phyloP scores from a whole-genome alignment of 2,329 filamentous ascomycete genomes.

The Teratosphaeria gauchensis region DNA sequence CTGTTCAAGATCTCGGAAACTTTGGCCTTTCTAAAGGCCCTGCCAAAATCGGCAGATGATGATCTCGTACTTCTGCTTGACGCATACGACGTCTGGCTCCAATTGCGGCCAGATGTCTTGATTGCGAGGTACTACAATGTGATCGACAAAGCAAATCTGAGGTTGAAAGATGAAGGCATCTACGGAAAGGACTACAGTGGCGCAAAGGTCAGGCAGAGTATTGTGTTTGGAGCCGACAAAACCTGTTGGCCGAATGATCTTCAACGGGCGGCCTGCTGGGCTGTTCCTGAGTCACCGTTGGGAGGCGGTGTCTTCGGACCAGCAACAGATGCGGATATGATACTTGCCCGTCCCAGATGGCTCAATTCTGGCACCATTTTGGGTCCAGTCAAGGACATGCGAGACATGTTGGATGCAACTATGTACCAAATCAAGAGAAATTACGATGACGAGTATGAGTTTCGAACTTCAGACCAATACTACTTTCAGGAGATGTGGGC shows the following conservation, averaged over 20 bases:
- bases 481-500: conserved; percentile 45
- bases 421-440: conserved; percentile 28
- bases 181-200: conserved; percentile 23
- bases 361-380: conserved; percentile 40
- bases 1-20: conserved; percentile 18
- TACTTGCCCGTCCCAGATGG: conserved; percentile 38
- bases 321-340: conserved; percentile 28
- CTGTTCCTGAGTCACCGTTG: conserved; percentile 17
- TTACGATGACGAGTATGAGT: conserved; percentile 14
- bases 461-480: conserved; percentile 30
- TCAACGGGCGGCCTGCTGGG: conserved; percentile 23
- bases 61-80: conserved; percentile 58
- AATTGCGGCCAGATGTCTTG: conserved; percentile 54
- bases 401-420: conserved; percentile 34
- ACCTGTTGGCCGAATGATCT: conserved; percentile 24
- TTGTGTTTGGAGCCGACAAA: conserved; percentile 26
- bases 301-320: conserved; percentile 36
- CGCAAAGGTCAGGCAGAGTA: conserved; percentile 18
- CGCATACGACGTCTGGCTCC: conserved; percentile 54
- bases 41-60: conserved; percentile 13
- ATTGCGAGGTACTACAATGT: conserved; percentile 47
- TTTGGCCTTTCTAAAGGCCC: conserved; percentile 13
- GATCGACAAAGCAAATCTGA: conserved; percentile 43
- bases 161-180: conserved; percentile 4
- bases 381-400: conserved; percentile 23